Base-by-base conservation (phyloP, 345 rosid species). In the Erucastrum elatum region DNA sequence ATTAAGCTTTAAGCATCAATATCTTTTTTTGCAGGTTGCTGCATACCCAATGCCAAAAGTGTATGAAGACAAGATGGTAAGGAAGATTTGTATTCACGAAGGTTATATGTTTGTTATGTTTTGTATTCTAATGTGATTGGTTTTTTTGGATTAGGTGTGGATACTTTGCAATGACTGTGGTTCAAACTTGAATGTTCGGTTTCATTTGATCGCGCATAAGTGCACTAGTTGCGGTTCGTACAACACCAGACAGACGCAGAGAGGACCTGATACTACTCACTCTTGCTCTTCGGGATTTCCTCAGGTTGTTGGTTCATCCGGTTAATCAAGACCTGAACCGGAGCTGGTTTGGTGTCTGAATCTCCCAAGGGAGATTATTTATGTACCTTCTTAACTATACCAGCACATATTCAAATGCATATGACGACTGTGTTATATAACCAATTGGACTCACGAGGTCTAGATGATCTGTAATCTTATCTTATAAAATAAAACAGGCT, bases 141-240 rank as follows among this genome's bases (percentile, higher is more conserved):
- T 8, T 8, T 8, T 8, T 72, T 8, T 72, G 56, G 53, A 12
- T 60, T 67, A 91, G 94, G 88, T 91, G 12, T 94, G 94, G 98
- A 91, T 94, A 69, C 92, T 94, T 3, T 94, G 97, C 90, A 94
- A 94, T 15, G 98, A 94, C 63, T 94, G 97, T 4, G 87, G 90
- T 3, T 77, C 84, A 49, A 91, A 86, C 67, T 82, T 88, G 7
- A 83, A 80, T 1, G 91, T 90, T n/a, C 87, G 85, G 68, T 94
- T 90, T 81, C 97, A 94, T 75, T 41, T 91, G 7, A 68, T 90
- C 7, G 98, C 96, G 2, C 89, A 87, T 63, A 94, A 94, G 80
- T 94, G 97, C 83, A 74, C 31, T 5, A 86, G 67, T 37, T 94
- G 97, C 64, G 78, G 85, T 61, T 94, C 97, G 1, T 94, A 94